A percentile compares a stretch with the other conserved stretches of the same genome.
These are phyloP conservation scores for Ceratocystis cubensis DNA, from an alignment of 2,329 filamentous ascomycete species.

Conservation along the genomic window DNA sequence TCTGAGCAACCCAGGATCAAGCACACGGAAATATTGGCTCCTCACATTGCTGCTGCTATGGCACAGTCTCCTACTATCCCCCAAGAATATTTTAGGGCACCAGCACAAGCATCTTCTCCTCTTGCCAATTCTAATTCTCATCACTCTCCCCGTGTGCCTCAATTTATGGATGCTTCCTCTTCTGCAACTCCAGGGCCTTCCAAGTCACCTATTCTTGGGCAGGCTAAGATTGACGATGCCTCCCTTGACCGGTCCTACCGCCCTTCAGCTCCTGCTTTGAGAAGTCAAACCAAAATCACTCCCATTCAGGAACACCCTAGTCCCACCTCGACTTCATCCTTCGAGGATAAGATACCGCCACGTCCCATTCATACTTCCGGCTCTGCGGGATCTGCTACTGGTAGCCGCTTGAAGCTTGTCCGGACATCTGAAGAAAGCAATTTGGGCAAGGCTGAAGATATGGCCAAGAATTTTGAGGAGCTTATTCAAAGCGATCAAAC, in stretches of 20 bases:
- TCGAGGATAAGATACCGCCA: slow-evolving; percentile 17
- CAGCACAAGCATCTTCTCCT: slow-evolving; percentile 5
- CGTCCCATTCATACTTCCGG: slow-evolving; percentile 37
- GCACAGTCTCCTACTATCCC: slow-evolving; percentile 20
- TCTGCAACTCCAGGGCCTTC: background rate
- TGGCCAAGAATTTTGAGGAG: slow-evolving; percentile 60
- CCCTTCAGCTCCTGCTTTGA: slow-evolving; percentile 4
- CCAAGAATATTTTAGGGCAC: slow-evolving; percentile 13
- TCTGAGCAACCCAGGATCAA: slow-evolving; percentile 7
- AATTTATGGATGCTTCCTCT: slow-evolving; percentile 5
- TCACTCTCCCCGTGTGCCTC: slow-evolving; percentile 11
- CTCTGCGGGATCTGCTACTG: slow-evolving; percentile 39
- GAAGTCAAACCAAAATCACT: slow-evolving; percentile 17
- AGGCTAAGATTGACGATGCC: slow-evolving; percentile 26
- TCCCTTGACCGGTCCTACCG: slow-evolving; percentile 18
- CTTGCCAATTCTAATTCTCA: background rate
- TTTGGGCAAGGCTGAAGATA: slow-evolving; percentile 39
- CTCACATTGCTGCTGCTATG: slow-evolving; percentile 10
- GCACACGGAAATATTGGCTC: slow-evolving; percentile 14
- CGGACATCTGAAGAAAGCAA: slow-evolving; percentile 47
- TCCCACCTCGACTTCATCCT: slow-evolving; percentile 12
- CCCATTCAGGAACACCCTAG: slow-evolving; percentile 21
- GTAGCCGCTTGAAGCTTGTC: slow-evolving; percentile 40
- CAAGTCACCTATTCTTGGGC: background rate
- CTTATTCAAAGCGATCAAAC: slow-evolving; percentile 73